Evolutionary conservation across 225 moss, liverwort and hornwort species (phyloP).

Genomic region (Neckera pumila): DNA sequence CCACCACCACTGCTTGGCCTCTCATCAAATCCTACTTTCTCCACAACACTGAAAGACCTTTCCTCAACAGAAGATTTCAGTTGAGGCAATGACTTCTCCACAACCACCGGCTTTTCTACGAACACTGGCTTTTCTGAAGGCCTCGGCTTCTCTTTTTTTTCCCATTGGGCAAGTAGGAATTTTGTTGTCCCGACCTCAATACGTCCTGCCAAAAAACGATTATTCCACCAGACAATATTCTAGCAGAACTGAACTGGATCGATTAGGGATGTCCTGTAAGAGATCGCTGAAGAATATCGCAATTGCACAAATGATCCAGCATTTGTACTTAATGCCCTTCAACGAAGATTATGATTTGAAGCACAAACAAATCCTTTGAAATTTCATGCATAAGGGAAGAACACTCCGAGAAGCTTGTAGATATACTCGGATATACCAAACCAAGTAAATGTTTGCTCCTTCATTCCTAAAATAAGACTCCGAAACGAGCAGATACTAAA

Average conservation of each 20-base stretch:
- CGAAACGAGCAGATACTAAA: not conserved
- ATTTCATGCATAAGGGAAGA: not conserved
- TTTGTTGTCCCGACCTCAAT: conserved; percentile 40
- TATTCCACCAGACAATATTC: not conserved
- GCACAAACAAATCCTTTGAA: not conserved
- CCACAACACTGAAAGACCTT: conserved; percentile 4
- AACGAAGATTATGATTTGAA: not conserved
- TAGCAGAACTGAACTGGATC: not conserved
- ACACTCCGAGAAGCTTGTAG: not conserved
- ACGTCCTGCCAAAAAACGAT: conserved; percentile 34
- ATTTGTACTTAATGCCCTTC: not conserved
- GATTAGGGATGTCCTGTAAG: not conserved
- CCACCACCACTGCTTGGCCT: conserved; percentile 24
- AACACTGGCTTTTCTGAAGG: conserved; percentile 30
- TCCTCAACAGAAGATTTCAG: not conserved
- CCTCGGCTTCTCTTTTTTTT: conserved; percentile 34
- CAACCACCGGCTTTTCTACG: conserved; percentile 17
- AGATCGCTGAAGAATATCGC: not conserved
- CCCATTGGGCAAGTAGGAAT: conserved; percentile 69
- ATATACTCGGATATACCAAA: not conserved
- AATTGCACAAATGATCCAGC: not conserved
- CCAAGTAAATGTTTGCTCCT: not conserved
- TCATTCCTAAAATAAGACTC: not conserved
- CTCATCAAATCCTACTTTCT: conserved; percentile 22
- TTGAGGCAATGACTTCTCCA: conserved; percentile 23